These are phyloP conservation scores for Linnemannia zychae DNA, from an alignment of 192 early-diverging fungal genomes.

Conservation along the genomic window DNA sequence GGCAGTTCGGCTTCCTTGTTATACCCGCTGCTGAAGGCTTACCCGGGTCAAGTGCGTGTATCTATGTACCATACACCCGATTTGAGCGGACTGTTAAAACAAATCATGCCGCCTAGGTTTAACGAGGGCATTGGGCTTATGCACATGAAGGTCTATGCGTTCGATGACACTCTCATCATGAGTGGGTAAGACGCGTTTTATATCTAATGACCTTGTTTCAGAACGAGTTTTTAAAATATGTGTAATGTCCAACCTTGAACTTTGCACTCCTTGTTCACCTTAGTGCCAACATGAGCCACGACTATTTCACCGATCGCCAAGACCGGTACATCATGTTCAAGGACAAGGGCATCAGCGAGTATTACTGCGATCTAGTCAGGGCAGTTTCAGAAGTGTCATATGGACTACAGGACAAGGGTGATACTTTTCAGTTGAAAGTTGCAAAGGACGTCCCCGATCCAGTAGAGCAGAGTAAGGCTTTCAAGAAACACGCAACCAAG, in stretches of 20 bases:
- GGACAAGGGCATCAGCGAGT: slow-evolving; percentile 69
- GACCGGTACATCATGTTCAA: slow-evolving; percentile 91
- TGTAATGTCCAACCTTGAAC: neutral
- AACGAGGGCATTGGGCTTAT: slow-evolving; percentile 95
- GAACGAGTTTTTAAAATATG: neutral
- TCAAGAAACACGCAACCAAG: slow-evolving; percentile 66
- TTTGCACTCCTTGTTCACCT: neutral
- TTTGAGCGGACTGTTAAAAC: slow-evolving; percentile 76
- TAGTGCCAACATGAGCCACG: slow-evolving; percentile 93
- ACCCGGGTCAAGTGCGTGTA: slow-evolving; percentile 74
- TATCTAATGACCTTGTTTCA: neutral
- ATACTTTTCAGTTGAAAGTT: slow-evolving; percentile 21
- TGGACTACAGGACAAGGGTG: slow-evolving; percentile 15
- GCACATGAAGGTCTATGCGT: slow-evolving; percentile 95
- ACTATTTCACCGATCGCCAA: slow-evolving; percentile 97
- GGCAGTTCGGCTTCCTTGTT: slow-evolving; percentile 80
- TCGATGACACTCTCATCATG: slow-evolving; percentile 88
- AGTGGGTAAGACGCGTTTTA: slow-evolving; percentile 69
- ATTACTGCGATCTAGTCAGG: slow-evolving; percentile 78
- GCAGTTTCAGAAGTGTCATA: slow-evolving; percentile 78
- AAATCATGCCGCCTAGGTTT: slow-evolving; percentile 84
- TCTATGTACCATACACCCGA: slow-evolving; percentile 92
- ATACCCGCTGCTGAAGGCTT: slow-evolving; percentile 71
- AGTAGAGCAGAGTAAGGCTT: slow-evolving; percentile 65
- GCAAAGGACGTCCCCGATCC: slow-evolving; percentile 65